Percentiles rank a stretch among this genome's conserved stretches.
Conservation (phyloP, 805 yeast genomes). For the Lachancea lanzarotensis region DNA sequence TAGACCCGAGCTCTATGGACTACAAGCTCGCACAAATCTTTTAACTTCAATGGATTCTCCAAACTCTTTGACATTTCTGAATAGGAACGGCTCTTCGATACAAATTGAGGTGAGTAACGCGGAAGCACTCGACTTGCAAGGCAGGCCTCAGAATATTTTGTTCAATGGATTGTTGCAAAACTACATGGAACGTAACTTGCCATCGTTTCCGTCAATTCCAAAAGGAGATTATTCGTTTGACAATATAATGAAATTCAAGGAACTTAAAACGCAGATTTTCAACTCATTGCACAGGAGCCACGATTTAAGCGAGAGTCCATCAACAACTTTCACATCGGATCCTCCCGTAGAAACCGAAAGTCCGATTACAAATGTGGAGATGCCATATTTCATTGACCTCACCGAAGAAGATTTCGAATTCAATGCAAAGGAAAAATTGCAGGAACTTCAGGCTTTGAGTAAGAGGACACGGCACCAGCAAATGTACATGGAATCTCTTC, state of each 20-base stretch:
- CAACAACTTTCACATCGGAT: background rate
- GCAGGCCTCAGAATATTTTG: conserved; percentile 5
- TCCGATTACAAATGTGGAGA: background rate
- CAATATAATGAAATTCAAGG: conserved; percentile 5
- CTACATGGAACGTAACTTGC: conserved; percentile 6
- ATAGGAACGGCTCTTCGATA: conserved; percentile 4
- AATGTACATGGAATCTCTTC: conserved; percentile 32
- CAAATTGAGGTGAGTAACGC: conserved; percentile 3
- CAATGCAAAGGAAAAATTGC: conserved; percentile 19
- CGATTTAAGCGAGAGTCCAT: background rate
- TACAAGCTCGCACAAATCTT: conserved; percentile 9
- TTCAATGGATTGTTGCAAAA: conserved; percentile 10
- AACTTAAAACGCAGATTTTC: background rate
- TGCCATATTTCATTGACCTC: conserved; percentile 5
- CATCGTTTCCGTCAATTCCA: conserved; percentile 1
- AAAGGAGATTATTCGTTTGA: conserved; percentile 5
- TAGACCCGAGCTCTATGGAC: conserved; percentile 9
- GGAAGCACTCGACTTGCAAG: background rate
- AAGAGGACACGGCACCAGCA: conserved; percentile 22
- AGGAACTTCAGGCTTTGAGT: conserved; percentile 21
- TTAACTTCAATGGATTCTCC: conserved; percentile 2
- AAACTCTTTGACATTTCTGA: conserved; percentile 9
- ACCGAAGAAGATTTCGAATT: conserved; percentile 23
- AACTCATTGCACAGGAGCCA: no score
- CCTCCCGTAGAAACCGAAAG: background rate